These are phyloP conservation scores for Meredithiella fracta DNA, from an alignment of 2,329 filamentous ascomycete species.

Conservation along the genomic window DNA sequence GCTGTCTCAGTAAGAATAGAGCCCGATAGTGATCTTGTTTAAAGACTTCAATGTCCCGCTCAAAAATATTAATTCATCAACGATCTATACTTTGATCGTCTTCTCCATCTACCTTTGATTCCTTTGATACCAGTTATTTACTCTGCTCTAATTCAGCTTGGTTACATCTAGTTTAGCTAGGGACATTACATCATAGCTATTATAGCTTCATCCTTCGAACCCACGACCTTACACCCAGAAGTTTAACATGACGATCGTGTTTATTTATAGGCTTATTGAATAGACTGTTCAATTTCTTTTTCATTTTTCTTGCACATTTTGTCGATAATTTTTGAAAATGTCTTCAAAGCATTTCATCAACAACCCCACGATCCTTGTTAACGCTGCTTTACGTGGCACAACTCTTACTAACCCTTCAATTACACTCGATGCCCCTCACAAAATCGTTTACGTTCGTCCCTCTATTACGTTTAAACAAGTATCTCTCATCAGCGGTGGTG, in stretches of 20 bases:
- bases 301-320: not conserved
- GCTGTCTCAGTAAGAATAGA: not conserved
- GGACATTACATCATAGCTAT: not conserved
- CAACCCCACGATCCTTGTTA: slow-evolving; percentile 63
- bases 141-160: not conserved
- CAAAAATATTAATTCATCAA: not conserved
- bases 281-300: not conserved
- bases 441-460: slow-evolving; percentile 64
- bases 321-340: slow-evolving; percentile 18
- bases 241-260: not conserved
- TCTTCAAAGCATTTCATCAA: slow-evolving; percentile 77
- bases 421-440: slow-evolving; percentile 61
- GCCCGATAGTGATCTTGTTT: not conserved
- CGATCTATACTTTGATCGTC: not conserved
- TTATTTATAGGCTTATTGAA: not conserved
- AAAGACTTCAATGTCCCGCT: not conserved
- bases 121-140: not conserved
- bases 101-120: not conserved
- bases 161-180: not conserved
- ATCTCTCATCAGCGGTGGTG: slow-evolving; percentile 73
- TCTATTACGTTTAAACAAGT: slow-evolving; percentile 44
- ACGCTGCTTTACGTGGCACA: slow-evolving; percentile 56
- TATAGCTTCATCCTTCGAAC: not conserved
- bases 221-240: not conserved
- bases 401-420: slow-evolving; percentile 74